A percentile compares a stretch with the other conserved stretches of the same genome.
phyloP scores from a whole-genome alignment of 257 asterid genomes.

The Salvia splendens region DNA sequence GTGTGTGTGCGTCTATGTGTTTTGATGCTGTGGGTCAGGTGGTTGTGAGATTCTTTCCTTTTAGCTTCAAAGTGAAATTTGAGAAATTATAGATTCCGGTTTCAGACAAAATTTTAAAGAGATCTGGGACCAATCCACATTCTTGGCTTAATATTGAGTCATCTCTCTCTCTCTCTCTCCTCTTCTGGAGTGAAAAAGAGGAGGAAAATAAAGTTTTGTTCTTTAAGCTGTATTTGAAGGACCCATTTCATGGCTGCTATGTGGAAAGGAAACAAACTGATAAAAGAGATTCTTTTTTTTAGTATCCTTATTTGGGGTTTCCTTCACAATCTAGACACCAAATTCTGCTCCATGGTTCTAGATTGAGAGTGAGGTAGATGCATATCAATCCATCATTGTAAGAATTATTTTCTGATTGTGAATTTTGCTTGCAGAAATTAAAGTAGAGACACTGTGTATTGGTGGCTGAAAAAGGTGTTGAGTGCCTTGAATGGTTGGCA shows the following conservation, averaged over 20 bases:
- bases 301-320: background rate
- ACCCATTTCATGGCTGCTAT: background rate
- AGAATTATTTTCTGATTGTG: constrained; percentile 37
- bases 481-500: constrained; percentile 70
- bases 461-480: constrained; percentile 51
- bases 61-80: constrained; percentile 8
- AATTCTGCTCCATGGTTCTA: constrained; percentile 7
- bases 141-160: constrained; percentile 8
- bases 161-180: background rate
- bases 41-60: constrained; percentile 23
- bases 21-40: constrained; percentile 15
- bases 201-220: constrained; percentile 45
- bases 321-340: background rate
- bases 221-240: constrained; percentile 27
- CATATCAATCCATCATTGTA: no score
- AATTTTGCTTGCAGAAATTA: constrained; percentile 52
- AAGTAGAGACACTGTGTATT: constrained; percentile 44
- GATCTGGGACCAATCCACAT: constrained; percentile 8
- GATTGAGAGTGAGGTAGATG: background rate
- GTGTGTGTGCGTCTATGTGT: background rate
- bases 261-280: background rate
- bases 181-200: no score
- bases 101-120: constrained; percentile 8
- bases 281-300: background rate
- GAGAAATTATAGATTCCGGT: background rate